phyloP scores from a whole-genome alignment of 108 stramenopile species.

The Cyclotella choctawhatcheeana region DNA sequence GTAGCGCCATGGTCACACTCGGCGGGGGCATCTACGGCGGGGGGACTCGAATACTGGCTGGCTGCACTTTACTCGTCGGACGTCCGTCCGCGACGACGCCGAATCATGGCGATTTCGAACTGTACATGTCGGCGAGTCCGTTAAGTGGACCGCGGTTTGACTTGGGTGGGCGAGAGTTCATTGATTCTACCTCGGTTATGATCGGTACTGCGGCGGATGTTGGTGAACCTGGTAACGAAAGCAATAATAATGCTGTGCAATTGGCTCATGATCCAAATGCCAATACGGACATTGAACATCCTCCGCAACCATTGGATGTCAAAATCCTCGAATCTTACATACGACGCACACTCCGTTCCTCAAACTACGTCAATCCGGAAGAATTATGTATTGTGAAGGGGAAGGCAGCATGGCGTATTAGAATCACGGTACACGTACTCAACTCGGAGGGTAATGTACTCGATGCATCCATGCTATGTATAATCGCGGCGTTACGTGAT shows the following conservation, averaged over 20 bases:
- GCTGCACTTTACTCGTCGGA: slow-evolving; percentile 69
- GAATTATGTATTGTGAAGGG: slow-evolving; percentile 46
- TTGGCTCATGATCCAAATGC: background rate
- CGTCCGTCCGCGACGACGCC: slow-evolving; percentile 61
- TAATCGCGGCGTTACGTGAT: slow-evolving; percentile 75
- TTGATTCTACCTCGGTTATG: slow-evolving; percentile 19
- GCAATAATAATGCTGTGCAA: background rate
- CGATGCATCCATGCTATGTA: slow-evolving; percentile 66
- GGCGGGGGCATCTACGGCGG: slow-evolving; percentile 19
- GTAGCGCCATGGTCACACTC: slow-evolving; percentile 68
- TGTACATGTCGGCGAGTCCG: slow-evolving; percentile 41
- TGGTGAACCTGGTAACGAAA: background rate
- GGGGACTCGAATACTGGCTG: slow-evolving; percentile 66
- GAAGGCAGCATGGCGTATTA: slow-evolving; percentile 62
- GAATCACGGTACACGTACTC: slow-evolving; percentile 59
- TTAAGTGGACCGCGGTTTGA: slow-evolving; percentile 40
- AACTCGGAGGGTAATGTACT: slow-evolving; percentile 70
- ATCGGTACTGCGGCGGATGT: background rate
- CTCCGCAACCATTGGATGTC: slow-evolving; percentile 30
- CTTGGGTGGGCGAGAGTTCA: slow-evolving; percentile 12
- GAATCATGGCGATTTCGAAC: slow-evolving; percentile 60
- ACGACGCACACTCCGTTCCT: slow-evolving; percentile 40
- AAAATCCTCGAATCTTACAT: slow-evolving; percentile 49
- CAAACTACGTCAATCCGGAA: slow-evolving; percentile 34
- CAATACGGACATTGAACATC: slow-evolving; percentile 10